These are phyloP conservation scores for Theileria equi DNA, from an alignment of 169 alveolate genomes.

Conservation along the genomic window DNA sequence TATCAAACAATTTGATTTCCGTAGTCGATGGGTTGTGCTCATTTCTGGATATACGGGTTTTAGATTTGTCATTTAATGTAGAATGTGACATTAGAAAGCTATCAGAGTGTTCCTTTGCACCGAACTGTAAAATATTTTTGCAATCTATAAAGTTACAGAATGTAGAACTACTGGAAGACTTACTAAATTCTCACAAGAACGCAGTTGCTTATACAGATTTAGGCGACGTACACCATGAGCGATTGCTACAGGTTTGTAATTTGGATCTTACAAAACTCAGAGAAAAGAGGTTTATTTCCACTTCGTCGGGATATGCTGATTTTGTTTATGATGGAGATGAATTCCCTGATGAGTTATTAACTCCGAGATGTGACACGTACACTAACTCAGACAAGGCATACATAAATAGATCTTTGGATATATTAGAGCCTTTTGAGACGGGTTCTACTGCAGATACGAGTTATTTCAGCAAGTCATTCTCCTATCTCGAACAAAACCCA, in stretches of 20 bases:
- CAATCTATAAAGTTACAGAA: slow-evolving; percentile 8
- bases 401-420: background rate
- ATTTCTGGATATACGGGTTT: background rate
- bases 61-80: slow-evolving; percentile 22
- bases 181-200: slow-evolving; percentile 11
- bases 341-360: slow-evolving; percentile 42
- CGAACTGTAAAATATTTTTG: slow-evolving; percentile 5
- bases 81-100: slow-evolving; percentile 11
- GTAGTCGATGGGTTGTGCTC: slow-evolving; percentile 4
- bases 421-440: slow-evolving; percentile 9
- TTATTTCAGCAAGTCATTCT: background rate
- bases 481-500: background rate
- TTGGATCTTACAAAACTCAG: slow-evolving; percentile 16
- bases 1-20: slow-evolving; percentile 12
- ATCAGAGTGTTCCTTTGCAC: background rate
- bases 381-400: background rate
- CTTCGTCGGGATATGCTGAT: slow-evolving; percentile 47
- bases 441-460: slow-evolving; percentile 1
- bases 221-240: slow-evolving; percentile 10
- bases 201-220: slow-evolving; percentile 4
- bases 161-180: background rate
- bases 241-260: slow-evolving; percentile 15
- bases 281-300: slow-evolving; percentile 29
- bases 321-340: slow-evolving; percentile 47
- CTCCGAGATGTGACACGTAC: slow-evolving; percentile 24